Conservation (phyloP, 2,329 filamentous ascomycete genomes). For the Venturia nashicola region DNA sequence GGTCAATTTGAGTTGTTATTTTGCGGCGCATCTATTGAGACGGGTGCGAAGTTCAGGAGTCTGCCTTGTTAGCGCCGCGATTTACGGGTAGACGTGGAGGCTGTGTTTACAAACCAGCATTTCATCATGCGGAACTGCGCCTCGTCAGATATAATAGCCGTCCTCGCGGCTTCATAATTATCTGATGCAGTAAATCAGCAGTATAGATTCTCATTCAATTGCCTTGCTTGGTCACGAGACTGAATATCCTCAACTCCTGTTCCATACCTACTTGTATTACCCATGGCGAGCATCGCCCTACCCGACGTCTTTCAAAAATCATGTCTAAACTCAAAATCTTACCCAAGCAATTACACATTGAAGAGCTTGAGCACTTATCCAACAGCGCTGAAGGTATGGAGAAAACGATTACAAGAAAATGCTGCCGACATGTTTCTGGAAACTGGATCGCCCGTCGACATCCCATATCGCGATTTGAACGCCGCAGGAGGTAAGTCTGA, state of each 20-base stretch:
- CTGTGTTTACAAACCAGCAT: no score
- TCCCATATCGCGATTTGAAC: neutral
- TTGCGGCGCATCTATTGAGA: no score
- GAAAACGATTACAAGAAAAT: neutral
- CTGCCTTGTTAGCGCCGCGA: neutral
- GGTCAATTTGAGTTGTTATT: no score
- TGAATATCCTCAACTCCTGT: no score
- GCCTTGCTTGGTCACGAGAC: neutral
- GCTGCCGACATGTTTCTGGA: neutral
- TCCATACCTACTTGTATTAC: neutral
- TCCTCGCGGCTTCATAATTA: neutral
- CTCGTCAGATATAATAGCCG: no score
- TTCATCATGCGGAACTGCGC: neutral
- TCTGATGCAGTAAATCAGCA: neutral
- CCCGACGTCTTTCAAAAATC: neutral
- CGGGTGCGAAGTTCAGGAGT: no score
- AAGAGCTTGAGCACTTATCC: neutral
- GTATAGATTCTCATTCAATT: neutral
- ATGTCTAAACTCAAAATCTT: neutral
- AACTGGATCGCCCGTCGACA: neutral
- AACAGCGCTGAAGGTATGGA: neutral
- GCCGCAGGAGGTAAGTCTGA: no score
- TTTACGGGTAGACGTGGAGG: no score
- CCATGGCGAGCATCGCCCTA: neutral
- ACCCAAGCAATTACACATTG: neutral